Evolutionary conservation across 2,329 filamentous ascomycete species (phyloP), one percentile per base, ranked within the genome.

Genomic region (Stylonectria norvegica): DNA sequence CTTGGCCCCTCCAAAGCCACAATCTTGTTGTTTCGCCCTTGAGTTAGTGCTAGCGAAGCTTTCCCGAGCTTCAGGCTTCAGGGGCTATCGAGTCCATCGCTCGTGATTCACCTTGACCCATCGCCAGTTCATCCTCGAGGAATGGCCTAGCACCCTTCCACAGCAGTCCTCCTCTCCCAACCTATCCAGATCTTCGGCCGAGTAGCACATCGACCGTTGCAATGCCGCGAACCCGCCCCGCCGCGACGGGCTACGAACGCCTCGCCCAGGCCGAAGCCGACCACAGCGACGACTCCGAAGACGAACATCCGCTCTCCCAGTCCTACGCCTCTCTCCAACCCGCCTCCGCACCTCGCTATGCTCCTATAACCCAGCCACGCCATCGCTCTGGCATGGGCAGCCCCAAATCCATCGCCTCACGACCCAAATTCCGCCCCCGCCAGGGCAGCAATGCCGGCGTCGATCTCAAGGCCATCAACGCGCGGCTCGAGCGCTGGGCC

Each of bases 391-490:
- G 72, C 60, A 80, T 83, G 73, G 67, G 73, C 42, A 76, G 76
- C 25, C 74, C 76, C 33, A 75, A 76, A 53, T 63, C 64, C 8
- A 35, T 57, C 8, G 49, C 50, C 18, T 48, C 53, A 3, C 52
- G 62, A 5, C 60, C 63, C 25, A 72, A 71, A 54, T 68, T 72
- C 49, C 67, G 67, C 54, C 69, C 55, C 60, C 72, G 69, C 54
- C 67, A 59, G 54, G 76, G 63, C 52, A 86, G 87, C 60, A 93
- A 90, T 56, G 89, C 89, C 15, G 91, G 90, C 3, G 91, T 98
- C 14, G 93, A 98, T 60, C 86, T 98, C 61, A 97, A 97, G 64
- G 93, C 93, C 45, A 97, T 98, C 67, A 98, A 98, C 65, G 90
- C 91, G 43, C 79, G 93, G 17, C 72, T 98, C 18, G 93, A 98